Conservation (phyloP, 306 rosid genomes). For the Inga leiocalycina region DNA sequence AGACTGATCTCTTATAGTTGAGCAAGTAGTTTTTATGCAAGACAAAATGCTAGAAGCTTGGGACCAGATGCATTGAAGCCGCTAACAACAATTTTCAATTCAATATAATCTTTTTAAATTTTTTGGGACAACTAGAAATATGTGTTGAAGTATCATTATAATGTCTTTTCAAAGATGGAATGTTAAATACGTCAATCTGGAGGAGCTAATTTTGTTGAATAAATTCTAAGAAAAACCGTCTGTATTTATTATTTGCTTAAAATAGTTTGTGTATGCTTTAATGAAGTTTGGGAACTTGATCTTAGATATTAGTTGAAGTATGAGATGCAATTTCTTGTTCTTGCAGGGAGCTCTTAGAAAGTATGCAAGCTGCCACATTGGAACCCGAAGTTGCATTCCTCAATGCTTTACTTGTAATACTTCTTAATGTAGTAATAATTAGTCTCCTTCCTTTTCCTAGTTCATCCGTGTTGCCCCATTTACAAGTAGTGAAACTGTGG, state of each 20-base stretch:
- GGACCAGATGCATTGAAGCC: neutral
- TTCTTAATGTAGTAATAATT: conserved; percentile 8
- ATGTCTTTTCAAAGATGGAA: neutral
- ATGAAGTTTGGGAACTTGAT: conserved; percentile 7
- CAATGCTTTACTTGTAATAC: conserved; percentile 75
- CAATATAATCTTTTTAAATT: neutral
- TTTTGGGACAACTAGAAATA: neutral
- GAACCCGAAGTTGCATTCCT: conserved; percentile 90
- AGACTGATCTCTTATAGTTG: neutral
- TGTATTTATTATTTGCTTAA: neutral
- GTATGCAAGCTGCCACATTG: conserved; percentile 80
- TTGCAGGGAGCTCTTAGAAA: conserved; percentile 80
- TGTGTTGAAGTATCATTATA: neutral
- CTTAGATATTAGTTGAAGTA: conserved; percentile 6
- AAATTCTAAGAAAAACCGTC: neutral
- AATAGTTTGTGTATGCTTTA: neutral
- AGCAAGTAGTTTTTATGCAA: neutral
- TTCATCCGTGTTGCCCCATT: conserved; percentile 16
- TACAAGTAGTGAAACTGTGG: conserved; percentile 9
- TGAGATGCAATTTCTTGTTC: conserved; percentile 31
- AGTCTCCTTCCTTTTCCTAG: neutral
- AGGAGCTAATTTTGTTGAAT: neutral
- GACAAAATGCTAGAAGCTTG: neutral
- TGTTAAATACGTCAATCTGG: neutral
- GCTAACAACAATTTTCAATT: neutral